Conservation (phyloP, 2,329 filamentous ascomycete species). For the Colletotrichum lindemuthianum region DNA sequence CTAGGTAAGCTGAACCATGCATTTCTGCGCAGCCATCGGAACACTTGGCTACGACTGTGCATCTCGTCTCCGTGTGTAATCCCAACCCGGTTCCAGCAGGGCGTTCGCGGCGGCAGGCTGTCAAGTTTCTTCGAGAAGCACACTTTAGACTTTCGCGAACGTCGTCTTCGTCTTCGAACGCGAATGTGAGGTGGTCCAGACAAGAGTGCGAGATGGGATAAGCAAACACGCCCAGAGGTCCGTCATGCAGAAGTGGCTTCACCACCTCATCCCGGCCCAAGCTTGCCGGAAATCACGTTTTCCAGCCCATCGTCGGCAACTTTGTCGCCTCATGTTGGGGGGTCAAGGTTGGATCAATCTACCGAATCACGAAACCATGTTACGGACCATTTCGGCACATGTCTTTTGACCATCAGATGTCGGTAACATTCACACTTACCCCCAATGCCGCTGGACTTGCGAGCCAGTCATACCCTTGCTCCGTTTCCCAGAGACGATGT, state of each 20-base stretch:
- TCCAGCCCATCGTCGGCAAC: conserved; percentile 1
- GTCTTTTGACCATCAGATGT: conserved; percentile 3
- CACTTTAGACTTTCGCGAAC: conserved; percentile 14
- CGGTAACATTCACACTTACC: background rate
- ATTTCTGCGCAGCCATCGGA: conserved; percentile 3
- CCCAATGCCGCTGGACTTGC: background rate
- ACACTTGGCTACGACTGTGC: background rate
- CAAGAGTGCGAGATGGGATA: too few species aligned
- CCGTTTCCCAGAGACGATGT: too few species aligned
- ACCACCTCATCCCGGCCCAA: conserved; percentile 1
- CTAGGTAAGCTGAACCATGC: conserved; percentile 12
- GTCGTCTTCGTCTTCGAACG: conserved; percentile 23
- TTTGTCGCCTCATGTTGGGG: background rate
- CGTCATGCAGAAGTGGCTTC: background rate
- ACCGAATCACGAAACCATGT: background rate
- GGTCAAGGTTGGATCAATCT: background rate
- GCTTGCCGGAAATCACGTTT: conserved; percentile 12
- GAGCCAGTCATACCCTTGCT: too few species aligned
- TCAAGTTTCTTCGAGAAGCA: background rate
- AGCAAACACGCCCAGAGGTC: background rate
- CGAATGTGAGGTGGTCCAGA: background rate
- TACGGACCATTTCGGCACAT: too few species aligned
- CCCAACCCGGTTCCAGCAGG: conserved; percentile 8
- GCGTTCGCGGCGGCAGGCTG: background rate
- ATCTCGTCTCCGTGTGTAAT: conserved; percentile 25